Percentiles rank a stretch among this genome's conserved stretches.
Evolutionary conservation across 208 protist species (phyloP).

Genomic region (Crithidia bombi): DNA sequence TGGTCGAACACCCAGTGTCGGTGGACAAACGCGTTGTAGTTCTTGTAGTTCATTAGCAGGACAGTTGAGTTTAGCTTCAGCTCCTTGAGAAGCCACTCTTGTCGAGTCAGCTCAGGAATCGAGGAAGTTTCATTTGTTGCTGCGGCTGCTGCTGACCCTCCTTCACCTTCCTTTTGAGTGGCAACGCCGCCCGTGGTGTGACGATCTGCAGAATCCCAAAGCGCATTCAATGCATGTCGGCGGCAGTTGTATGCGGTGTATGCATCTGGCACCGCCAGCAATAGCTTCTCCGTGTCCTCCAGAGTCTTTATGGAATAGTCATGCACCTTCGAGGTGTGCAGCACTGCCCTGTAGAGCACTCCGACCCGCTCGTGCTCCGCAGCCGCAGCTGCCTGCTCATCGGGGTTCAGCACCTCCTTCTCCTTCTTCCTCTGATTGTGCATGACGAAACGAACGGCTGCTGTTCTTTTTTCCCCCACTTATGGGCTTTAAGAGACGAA

Average conservation of each 20-base stretch:
- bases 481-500: not conserved
- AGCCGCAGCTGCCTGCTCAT: constrained; percentile 29
- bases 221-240: constrained; percentile 38
- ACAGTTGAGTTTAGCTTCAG: constrained; percentile 67
- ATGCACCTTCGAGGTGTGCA: constrained; percentile 29
- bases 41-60: constrained; percentile 80
- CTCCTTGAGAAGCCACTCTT: constrained; percentile 54
- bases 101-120: not conserved
- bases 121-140: not conserved
- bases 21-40: constrained; percentile 89
- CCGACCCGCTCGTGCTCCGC: constrained; percentile 47
- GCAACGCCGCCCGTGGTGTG: not conserved
- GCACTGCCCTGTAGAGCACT: constrained; percentile 44
- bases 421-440: constrained; percentile 69
- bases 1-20: constrained; percentile 80
- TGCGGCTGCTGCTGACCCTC: not conserved
- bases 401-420: constrained; percentile 19
- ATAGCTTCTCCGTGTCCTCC: constrained; percentile 42
- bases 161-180: not conserved
- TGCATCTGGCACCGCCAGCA: constrained; percentile 72
- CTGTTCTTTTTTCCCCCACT: constrained; percentile 2
- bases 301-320: constrained; percentile 43
- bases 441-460: constrained; percentile 30
- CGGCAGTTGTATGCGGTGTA: constrained; percentile 89
- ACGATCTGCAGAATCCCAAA: constrained; percentile 12